A percentile compares a stretch with the other conserved stretches of the same genome.
Evolutionary conservation across 2,329 filamentous ascomycete genomes (phyloP).

Genomic region (Paecilomyces sp.): DNA sequence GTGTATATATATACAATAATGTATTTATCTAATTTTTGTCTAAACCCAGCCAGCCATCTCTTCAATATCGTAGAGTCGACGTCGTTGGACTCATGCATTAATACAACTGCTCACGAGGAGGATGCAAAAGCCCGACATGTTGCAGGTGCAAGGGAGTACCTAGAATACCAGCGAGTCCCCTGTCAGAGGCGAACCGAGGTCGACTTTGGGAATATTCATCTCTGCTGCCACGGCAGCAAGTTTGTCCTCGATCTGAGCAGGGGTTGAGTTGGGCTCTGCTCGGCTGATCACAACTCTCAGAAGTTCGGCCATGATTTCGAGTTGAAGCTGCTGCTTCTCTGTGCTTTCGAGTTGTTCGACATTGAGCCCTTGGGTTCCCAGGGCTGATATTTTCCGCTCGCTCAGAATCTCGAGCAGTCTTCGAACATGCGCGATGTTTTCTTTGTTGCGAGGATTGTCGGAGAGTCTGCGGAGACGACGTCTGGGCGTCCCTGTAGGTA

Average conservation of each 20-base stretch:
- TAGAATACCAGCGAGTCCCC: constrained; percentile 18
- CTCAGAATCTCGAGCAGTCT: constrained; percentile 38
- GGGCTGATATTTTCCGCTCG: constrained; percentile 25
- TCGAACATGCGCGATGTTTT: constrained; percentile 38
- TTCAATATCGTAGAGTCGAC: background rate
- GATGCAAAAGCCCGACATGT: too few species aligned
- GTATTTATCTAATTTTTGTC: background rate
- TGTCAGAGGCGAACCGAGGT: constrained; percentile 21
- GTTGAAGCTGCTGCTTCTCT: constrained; percentile 32
- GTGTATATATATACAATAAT: background rate
- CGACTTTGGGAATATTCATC: constrained; percentile 27
- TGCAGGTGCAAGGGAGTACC: background rate
- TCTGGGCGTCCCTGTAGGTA: constrained; percentile 23
- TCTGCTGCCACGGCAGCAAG: constrained; percentile 27
- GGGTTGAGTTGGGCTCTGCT: constrained; percentile 13
- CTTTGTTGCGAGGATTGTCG: constrained; percentile 34
- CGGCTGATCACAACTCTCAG: constrained; percentile 34
- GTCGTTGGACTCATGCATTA: too few species aligned
- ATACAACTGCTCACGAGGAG: too few species aligned
- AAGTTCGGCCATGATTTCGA: constrained; percentile 37
- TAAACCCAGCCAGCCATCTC: background rate
- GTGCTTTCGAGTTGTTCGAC: constrained; percentile 28
- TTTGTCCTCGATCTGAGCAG: constrained; percentile 24
- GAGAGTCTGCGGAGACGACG: constrained; percentile 35
- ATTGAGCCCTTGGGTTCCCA: constrained; percentile 23